Evolutionary conservation across 176 grass and related monocot species (phyloP).

Genomic region (Bromus sterilis): DNA sequence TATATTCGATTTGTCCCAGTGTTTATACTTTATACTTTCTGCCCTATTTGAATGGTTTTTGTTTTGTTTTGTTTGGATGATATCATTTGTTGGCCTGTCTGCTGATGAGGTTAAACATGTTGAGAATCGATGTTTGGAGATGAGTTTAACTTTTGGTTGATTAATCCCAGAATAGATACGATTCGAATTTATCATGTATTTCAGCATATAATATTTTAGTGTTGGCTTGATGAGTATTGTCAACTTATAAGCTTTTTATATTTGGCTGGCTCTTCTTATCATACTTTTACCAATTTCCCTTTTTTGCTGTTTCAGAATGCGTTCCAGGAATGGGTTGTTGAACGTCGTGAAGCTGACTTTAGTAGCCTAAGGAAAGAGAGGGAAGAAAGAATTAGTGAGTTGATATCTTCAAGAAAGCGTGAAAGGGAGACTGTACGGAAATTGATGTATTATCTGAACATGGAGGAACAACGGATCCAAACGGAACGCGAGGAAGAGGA

Average conservation of each 20-base stretch:
- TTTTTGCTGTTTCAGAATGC: slow-evolving; percentile 25
- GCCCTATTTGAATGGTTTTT: not conserved
- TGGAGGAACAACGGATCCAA: slow-evolving; percentile 57
- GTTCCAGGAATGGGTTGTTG: slow-evolving; percentile 50
- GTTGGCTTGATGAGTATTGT: not conserved
- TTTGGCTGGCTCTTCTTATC: not conserved
- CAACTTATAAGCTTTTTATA: not conserved
- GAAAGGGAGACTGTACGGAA: slow-evolving; percentile 73
- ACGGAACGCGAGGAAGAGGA: slow-evolving; percentile 58
- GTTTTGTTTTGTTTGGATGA: not conserved
- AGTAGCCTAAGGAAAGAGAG: slow-evolving; percentile 47
- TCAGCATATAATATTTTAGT: not conserved
- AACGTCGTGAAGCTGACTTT: slow-evolving; percentile 49
- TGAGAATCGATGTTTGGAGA: not conserved
- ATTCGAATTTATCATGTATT: not conserved
- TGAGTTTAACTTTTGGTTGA: not conserved
- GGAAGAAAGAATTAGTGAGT: slow-evolving; percentile 57
- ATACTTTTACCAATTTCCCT: not conserved
- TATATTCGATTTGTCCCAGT: not conserved
- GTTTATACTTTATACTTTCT: not conserved
- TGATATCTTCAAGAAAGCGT: slow-evolving; percentile 47
- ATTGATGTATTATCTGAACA: slow-evolving; percentile 53
- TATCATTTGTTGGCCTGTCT: not conserved
- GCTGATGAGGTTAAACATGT: not conserved
- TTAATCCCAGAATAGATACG: not conserved